Percentiles rank a stretch among this genome's conserved stretches.
phyloP scores from a whole-genome alignment of 768 basidiomycete genomes.

The Phylloporus sp. region DNA sequence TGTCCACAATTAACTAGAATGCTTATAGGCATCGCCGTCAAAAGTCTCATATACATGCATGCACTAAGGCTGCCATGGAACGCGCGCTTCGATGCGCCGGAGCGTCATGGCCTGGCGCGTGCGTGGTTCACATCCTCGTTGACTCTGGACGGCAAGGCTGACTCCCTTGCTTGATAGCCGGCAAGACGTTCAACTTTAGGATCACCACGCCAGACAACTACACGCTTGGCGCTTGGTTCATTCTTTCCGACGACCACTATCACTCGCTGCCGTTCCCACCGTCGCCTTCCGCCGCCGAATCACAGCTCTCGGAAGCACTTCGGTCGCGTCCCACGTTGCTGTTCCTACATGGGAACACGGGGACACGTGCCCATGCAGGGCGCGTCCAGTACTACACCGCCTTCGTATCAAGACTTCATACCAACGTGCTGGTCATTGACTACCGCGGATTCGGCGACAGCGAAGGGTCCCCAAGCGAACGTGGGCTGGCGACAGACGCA shows the following conservation, averaged over 20 bases:
- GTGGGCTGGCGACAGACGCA: constrained; percentile 69
- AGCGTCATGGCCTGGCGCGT: constrained; percentile 81
- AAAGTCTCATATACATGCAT: constrained; percentile 62
- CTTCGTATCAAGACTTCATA: constrained; percentile 58
- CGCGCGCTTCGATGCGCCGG: constrained; percentile 62
- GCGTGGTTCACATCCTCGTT: constrained; percentile 22
- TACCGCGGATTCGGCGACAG: constrained; percentile 94
- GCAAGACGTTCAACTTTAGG: constrained; percentile 69
- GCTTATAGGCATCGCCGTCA: constrained; percentile 18
- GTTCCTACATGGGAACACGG: constrained; percentile 92
- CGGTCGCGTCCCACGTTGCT: constrained; percentile 65
- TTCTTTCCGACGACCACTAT: constrained; percentile 64
- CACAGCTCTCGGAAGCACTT: constrained; percentile 51
- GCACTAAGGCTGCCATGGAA: constrained; percentile 56
- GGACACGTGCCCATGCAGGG: constrained; percentile 60
- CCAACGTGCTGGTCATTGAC: constrained; percentile 82
- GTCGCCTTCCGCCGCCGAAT: constrained; percentile 32
- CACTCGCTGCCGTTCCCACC: constrained; percentile 41
- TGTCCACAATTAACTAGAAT: constrained; percentile 13
- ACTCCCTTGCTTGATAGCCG: constrained; percentile 41
- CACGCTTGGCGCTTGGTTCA: constrained; percentile 81
- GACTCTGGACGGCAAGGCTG: neutral
- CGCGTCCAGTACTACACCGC: constrained; percentile 68
- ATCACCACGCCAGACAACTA: constrained; percentile 74
- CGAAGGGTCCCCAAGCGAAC: constrained; percentile 68